Conservation (phyloP, 2,329 filamentous ascomycete genomes). For the Incumbomyces lentus region DNA sequence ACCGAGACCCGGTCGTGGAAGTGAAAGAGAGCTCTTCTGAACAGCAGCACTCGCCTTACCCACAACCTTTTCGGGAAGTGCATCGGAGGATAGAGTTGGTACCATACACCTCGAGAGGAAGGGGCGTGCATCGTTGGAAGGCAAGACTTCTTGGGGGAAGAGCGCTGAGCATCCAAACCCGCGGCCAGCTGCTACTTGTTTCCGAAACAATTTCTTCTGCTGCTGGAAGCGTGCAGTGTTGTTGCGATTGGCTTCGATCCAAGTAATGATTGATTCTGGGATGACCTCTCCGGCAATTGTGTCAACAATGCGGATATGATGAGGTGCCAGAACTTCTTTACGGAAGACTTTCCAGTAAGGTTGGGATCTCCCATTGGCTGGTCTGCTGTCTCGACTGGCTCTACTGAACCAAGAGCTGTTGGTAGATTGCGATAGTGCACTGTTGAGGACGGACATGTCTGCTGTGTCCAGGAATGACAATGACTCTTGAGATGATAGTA, state of each 20-base stretch:
- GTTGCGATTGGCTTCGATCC: slow-evolving; percentile 13
- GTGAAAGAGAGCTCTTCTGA: slow-evolving; percentile 11
- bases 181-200: slow-evolving; percentile 14
- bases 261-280: slow-evolving; percentile 11
- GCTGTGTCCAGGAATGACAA: too few relatives aligned
- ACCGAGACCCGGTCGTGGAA: slow-evolving; percentile 17
- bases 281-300: slow-evolving; percentile 10
- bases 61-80: slow-evolving; percentile 15
- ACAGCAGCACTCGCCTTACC: slow-evolving; percentile 12
- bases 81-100: slow-evolving; percentile 16
- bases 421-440: slow-evolving; percentile 1
- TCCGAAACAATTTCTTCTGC: slow-evolving; percentile 14
- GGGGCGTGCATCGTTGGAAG: slow-evolving; percentile 13
- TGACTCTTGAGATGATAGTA: too few relatives aligned
- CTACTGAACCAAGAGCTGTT: slow-evolving; percentile 5
- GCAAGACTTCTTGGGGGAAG: slow-evolving; percentile 18
- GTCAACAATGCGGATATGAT: slow-evolving; percentile 17
- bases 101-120: slow-evolving; percentile 18
- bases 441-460: background rate
- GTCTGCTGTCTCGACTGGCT: slow-evolving; percentile 6
- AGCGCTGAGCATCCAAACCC: slow-evolving; percentile 19
- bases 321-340: slow-evolving; percentile 15
- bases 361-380: slow-evolving; percentile 16
- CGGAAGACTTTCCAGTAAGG: slow-evolving; percentile 17
- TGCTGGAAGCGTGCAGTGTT: slow-evolving; percentile 11